Conservation (phyloP, 148 eudicot species). For the Chenopodium quinoa region DNA sequence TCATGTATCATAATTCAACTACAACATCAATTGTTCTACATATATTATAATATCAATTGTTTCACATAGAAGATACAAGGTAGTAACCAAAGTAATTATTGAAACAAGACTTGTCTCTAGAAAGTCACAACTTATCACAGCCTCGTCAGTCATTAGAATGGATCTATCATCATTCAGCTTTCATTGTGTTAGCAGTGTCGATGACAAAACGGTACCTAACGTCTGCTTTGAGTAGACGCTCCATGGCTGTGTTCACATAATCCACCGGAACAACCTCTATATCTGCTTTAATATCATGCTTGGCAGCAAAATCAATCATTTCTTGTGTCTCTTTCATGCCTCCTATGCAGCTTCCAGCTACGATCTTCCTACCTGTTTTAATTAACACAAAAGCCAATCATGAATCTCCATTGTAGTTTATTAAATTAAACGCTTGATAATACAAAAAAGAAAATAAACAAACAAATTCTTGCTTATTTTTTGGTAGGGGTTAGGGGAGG, state of each 20-base stretch:
- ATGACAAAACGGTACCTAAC: slow-evolving; percentile 44
- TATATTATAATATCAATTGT: too few species aligned
- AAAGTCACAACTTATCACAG: not conserved
- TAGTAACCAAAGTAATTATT: too few species aligned
- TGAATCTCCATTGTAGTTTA: not conserved
- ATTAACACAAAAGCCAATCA: too few species aligned
- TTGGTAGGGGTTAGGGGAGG: not conserved
- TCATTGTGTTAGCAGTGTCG: slow-evolving; percentile 41
- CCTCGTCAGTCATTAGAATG: not conserved
- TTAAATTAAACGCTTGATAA: too few species aligned
- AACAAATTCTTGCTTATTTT: too few species aligned
- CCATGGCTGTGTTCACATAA: slow-evolving; percentile 41
- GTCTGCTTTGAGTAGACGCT: slow-evolving; percentile 33
- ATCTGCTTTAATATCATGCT: slow-evolving; percentile 30
- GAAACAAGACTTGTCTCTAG: not conserved
- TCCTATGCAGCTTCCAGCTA: slow-evolving; percentile 39
- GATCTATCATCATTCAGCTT: slow-evolving; percentile 3
- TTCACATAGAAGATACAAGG: not conserved
- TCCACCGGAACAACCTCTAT: slow-evolving; percentile 40
- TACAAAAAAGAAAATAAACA: too few species aligned
- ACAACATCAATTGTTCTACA: too few species aligned
- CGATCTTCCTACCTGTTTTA: slow-evolving; percentile 34
- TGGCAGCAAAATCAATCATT: slow-evolving; percentile 43
- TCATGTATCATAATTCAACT: too few species aligned
- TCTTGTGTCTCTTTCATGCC: slow-evolving; percentile 49